phyloP scores from a whole-genome alignment of 768 basidiomycete species.

The Suillus placidus region DNA sequence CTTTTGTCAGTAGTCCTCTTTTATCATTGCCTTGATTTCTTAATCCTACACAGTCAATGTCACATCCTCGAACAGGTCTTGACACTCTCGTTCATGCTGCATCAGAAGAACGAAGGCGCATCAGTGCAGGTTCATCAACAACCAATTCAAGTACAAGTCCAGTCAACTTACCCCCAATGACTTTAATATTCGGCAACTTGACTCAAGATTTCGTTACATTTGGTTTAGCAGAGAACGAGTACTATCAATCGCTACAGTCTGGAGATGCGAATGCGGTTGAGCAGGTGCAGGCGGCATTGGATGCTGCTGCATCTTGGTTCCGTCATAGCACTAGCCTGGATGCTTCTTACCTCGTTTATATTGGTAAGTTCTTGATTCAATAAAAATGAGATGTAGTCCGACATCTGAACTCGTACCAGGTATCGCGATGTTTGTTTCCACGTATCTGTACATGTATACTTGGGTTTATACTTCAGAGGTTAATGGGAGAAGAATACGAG shows the following conservation, averaged over 20 bases:
- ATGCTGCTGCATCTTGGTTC: slow-evolving; percentile 22
- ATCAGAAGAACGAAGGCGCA: slow-evolving; percentile 64
- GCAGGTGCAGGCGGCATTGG: slow-evolving; percentile 15
- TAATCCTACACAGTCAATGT: neutral
- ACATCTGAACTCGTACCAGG: slow-evolving; percentile 32
- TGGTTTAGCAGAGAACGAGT: slow-evolving; percentile 14
- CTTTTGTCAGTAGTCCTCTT: neutral
- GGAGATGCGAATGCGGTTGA: slow-evolving; percentile 16
- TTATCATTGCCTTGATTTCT: neutral
- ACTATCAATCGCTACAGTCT: slow-evolving; percentile 9
- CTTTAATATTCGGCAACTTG: slow-evolving; percentile 53
- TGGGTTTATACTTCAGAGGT: slow-evolving; percentile 45
- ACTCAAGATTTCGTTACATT: slow-evolving; percentile 44
- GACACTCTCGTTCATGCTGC: slow-evolving; percentile 75
- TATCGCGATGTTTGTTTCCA: slow-evolving; percentile 47
- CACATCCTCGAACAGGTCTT: slow-evolving; percentile 40
- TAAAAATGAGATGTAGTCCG: neutral
- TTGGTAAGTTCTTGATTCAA: slow-evolving; percentile 35
- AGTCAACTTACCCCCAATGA: slow-evolving; percentile 29
- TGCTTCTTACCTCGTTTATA: slow-evolving; percentile 40
- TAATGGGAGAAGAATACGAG: slow-evolving; percentile 51
- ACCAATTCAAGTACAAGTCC: slow-evolving; percentile 15
- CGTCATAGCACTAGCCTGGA: slow-evolving; percentile 35
- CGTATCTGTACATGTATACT: slow-evolving; percentile 43
- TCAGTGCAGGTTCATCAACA: too few species aligned